Evolutionary conservation across 306 rosid species (phyloP), one percentile per base, ranked within the genome.

Genomic region (Fagus crenata): DNA sequence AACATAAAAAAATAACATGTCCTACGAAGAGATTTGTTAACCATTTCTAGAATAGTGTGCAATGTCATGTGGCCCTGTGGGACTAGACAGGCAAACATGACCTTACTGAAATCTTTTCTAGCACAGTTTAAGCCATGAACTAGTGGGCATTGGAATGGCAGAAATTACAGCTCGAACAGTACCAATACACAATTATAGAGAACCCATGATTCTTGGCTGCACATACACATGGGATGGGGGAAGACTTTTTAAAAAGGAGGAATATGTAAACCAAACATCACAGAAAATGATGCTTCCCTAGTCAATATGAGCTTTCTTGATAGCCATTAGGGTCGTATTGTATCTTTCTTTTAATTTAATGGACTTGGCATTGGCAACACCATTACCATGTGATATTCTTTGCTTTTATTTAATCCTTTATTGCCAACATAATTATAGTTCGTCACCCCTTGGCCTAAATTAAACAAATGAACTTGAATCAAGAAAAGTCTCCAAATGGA

Each of bases 131-230:
- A 75, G 76, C 83, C 88, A 73, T 75, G 78, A 78, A 77, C 79
- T 83, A 78, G 73, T 78, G 85, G 85, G 82, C 82, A 79, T 51
- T 31, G 82, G 80, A 81, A 64, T 82, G 76, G 79, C 89, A 88
- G 77, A 88, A 85, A 80, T 72, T 83, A 79, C 73, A 77, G 67
- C 54, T 53, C 70, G 14, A 70, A 74, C 37, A 77, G 77, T 70
- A 60, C 32, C 12, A 43, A 31, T 49, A 69, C 82, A 72, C 84
- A 86, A 81, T 81, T 55, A 84, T 80, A 75, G 71, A 84, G 85
- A 71, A 82, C 78, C 81, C 89, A 86, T 83, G 81, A 83, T 85
- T 82, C 80, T 85, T 88, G 89, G 84, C 78, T 81, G 75, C 82
- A 81, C 89, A 77, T 81, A 81, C 86, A 87, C 90, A 80, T 85